Base-by-base conservation (phyloP, 495 filamentous ascomycete genomes). In the Ascobolus immersus region DNA sequence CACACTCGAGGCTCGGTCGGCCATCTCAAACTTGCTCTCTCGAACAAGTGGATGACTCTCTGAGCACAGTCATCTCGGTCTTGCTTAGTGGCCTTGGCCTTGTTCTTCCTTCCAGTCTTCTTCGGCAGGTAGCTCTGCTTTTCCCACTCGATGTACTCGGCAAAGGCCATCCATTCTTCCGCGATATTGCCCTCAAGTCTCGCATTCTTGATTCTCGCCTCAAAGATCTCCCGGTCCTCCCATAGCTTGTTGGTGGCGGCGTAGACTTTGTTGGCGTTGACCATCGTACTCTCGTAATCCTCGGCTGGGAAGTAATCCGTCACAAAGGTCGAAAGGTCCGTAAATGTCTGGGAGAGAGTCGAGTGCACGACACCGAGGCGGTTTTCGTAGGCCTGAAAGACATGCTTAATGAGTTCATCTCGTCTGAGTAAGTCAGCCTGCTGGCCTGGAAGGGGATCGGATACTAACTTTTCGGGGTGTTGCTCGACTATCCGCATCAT, bases 101-200 rank as follows among this genome's bases (percentile, higher is more conserved):
- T 60, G 48, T 64, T 50, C 51, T 65, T 47, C 44, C 55, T 35
- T 15, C 45, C 20, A 43, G 60, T 51, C 59, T 65, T 47, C 54
- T 57, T 48, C 45, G 60, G 40, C 52, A 71, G 71, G 33, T 43
- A 55, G 35, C 71, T 54, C 56, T n/a, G n/a, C n/a, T n/a, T n/a
- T n/a, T 96, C 86, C 73, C 73, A 91, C 15, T 75, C 66, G 13
- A 93, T 57, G 44, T 96, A 96, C 38, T 81, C 66, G 14, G 52
- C 50, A 54, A 46, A 50, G 20, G 37, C 44, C 25, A 36, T 45
- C 47, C 46, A 49, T 32, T 50, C 47, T 10, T 45, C 42, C 3
- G 20, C 21, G 68, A 75, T n/a, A 59, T 53, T 13, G 51, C 42
- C 54, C 62, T 71, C 39, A 73, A 57, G 2, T 57, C 57, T 41